Base-by-base conservation (phyloP, 2,329 filamentous ascomycete species). In the Diaporthe aspalathi region DNA sequence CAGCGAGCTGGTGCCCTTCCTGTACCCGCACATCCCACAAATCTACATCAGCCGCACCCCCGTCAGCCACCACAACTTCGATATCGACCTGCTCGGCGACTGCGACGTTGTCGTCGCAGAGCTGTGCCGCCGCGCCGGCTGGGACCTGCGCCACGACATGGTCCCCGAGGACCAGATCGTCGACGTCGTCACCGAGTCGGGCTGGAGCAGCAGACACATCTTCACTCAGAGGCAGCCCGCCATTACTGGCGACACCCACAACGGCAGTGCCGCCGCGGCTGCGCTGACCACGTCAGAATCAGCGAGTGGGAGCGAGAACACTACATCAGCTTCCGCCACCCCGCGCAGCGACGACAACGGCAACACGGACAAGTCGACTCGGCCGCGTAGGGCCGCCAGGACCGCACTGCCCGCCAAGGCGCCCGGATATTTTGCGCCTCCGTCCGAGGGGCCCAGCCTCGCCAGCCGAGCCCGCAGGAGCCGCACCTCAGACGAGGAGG, bases 61-160 rank as follows among this genome's bases (percentile, higher is more conserved):
- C 3, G 93, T 97, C 69, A 87, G 86, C 45, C 95, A 98, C 81
- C 93, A 97, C 79, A 94, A 97, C 79, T 98, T 99, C 77, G 96
- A 99, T 81, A 94, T 99, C 75, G 95, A 98, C 79, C 87, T 99
- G 69, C 86, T 98, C n/a, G 96, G 96, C 45, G 94, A 98, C 79
- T 98, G 95, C 81, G 96, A 99, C 79, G 88, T 94, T 50, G 91
- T 98, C 11, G 93, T 98, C 17, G 88, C 92, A 0, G 95, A 98
- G 83, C 87, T 99, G 67, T 95, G 93, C 79, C 89, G 91, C 54
- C 89, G 93, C 16, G 91, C 93, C 1, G 92, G 92, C 3, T 98
- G 96, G 96, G 84, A 90, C 8, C 81, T 97, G 67, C 79, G 88
- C 54, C 94, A 98, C 78, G 91, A 94, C 74, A 97, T 97, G 93